Evolutionary conservation across 345 rosid genomes (phyloP).

Genomic region (Jatropha curcas): DNA sequence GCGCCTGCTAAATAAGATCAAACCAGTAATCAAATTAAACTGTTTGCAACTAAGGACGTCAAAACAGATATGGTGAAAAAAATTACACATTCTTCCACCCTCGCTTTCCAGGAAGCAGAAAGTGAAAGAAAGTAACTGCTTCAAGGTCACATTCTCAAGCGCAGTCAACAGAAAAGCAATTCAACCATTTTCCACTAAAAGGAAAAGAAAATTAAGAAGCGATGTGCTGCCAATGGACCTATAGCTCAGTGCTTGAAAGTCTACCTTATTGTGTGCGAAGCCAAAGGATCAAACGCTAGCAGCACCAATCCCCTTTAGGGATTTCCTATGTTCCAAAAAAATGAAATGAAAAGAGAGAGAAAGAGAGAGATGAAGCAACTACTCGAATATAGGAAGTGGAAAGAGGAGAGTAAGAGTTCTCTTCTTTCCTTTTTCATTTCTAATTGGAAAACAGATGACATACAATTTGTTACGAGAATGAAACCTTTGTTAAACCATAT

Average conservation of each 20-base stretch:
- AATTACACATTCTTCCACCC: background rate
- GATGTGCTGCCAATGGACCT: too few relatives aligned
- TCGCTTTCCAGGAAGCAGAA: background rate
- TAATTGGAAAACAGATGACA: background rate
- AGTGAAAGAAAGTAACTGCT: background rate
- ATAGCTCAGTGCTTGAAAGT: too few relatives aligned
- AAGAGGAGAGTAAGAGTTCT: background rate
- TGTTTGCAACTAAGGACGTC: background rate
- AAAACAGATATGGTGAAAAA: background rate
- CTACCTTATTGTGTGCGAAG: too few relatives aligned
- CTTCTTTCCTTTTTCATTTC: background rate
- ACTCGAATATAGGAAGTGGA: too few relatives aligned
- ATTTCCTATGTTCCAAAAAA: too few relatives aligned
- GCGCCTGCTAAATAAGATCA: constrained; percentile 31
- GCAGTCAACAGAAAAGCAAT: background rate
- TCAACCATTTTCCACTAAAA: too few relatives aligned
- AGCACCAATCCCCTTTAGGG: too few relatives aligned
- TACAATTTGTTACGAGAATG: background rate
- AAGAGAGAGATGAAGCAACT: background rate
- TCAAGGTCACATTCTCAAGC: background rate
- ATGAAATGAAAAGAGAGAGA: too few relatives aligned
- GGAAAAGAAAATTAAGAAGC: background rate
- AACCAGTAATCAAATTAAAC: background rate
- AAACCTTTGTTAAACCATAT: too few relatives aligned
- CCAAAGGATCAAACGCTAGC: too few relatives aligned